Conservation (phyloP, 345 rosid species). For the Syzygium grande region DNA sequence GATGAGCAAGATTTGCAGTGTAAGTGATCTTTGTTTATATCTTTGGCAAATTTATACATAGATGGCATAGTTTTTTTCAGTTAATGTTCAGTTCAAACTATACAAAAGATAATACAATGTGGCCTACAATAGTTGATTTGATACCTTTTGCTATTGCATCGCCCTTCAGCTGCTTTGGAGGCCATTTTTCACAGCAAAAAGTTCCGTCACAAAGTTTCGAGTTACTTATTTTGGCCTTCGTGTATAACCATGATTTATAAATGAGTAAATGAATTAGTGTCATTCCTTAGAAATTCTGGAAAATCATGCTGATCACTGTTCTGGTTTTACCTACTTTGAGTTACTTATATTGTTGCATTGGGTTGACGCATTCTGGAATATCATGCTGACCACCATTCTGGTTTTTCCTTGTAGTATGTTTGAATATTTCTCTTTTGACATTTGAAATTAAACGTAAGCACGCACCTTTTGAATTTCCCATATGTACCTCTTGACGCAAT, state of each 20-base stretch:
- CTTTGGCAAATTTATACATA: not conserved
- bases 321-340: not conserved
- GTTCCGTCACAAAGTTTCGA: not conserved
- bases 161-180: not conserved
- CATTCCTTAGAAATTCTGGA: not conserved
- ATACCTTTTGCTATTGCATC: not conserved
- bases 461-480: not conserved
- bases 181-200: not conserved
- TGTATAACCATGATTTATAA: not conserved
- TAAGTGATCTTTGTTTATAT: slow-evolving; percentile 19
- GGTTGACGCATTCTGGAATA: not conserved
- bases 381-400: not conserved
- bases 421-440: not conserved
- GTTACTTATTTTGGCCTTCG: not conserved
- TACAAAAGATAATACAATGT: not conserved
- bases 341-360: not conserved
- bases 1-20: slow-evolving; percentile 74
- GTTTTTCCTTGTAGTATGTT: not conserved
- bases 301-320: not conserved
- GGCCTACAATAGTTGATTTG: not conserved
- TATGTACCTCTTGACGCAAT: not conserved
- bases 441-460: not conserved
- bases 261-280: not conserved
- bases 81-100: not conserved
- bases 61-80: not conserved